These are phyloP conservation scores for Saturnispora saitoi DNA, from an alignment of 805 yeast genomes.

Conservation along the genomic window DNA sequence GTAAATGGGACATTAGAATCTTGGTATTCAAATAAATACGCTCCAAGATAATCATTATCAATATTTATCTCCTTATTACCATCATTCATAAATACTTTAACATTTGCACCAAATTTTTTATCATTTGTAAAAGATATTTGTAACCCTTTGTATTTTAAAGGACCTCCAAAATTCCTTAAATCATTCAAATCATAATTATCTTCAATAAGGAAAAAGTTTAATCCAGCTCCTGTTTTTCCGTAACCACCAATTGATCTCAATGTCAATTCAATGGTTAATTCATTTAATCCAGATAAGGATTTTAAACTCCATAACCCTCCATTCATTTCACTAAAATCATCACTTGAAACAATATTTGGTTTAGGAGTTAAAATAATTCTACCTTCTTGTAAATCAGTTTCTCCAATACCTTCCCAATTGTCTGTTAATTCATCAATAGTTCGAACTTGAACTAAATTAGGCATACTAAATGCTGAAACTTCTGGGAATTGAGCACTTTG, in stretches of 20 bases:
- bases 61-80: conserved; percentile 34
- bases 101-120: conserved; percentile 36
- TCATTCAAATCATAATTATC: conserved; percentile 26
- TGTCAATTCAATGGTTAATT: conserved; percentile 46
- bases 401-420: conserved; percentile 36
- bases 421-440: conserved; percentile 30
- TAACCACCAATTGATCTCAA: conserved; percentile 50
- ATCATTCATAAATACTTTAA: conserved; percentile 55
- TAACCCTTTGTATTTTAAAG: conserved; percentile 52
- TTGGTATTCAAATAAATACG: conserved; percentile 38
- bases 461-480: conserved; percentile 17
- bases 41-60: conserved; percentile 23
- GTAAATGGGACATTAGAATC: conserved; percentile 66
- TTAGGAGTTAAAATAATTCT: conserved; percentile 45
- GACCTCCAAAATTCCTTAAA: conserved; percentile 44
- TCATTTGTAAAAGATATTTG: conserved; percentile 50
- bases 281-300: conserved; percentile 21
- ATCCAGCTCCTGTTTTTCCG: conserved; percentile 46
- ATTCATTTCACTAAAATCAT: conserved; percentile 14
- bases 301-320: conserved; percentile 40
- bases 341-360: conserved; percentile 20
- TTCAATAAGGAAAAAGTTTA: conserved; percentile 49
- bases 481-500: not conserved
- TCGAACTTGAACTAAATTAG: conserved; percentile 19
- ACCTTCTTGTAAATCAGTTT: conserved; percentile 40